These are phyloP conservation scores for Solanum etuberosum DNA, from an alignment of 257 asterid species.

Conservation along the genomic window DNA sequence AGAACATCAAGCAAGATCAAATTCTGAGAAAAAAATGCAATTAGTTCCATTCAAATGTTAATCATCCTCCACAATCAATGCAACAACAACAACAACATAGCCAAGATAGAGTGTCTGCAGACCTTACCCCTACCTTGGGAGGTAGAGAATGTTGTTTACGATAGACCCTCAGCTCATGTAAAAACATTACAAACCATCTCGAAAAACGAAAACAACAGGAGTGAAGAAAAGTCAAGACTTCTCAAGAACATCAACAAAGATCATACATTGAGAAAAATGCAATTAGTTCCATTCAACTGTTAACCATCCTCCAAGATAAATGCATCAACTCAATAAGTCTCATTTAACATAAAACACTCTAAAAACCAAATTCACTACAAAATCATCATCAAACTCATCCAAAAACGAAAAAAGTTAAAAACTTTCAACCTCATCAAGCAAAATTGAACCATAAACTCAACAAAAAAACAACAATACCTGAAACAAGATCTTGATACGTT, in stretches of 20 bases:
- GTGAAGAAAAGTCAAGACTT: not conserved
- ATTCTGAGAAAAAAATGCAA: not conserved
- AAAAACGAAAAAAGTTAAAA: not conserved
- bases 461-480: slow-evolving; percentile 36
- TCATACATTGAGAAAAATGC: not conserved
- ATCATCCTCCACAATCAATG: not conserved
- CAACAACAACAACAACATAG: not conserved
- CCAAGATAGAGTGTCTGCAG: not conserved
- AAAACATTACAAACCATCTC: not conserved
- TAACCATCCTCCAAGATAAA: not conserved
- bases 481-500: slow-evolving; percentile 87
- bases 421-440: not conserved
- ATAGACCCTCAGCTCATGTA: not conserved
- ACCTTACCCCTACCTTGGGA: not conserved
- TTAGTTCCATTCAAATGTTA: not conserved
- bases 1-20: not conserved
- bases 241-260: not conserved
- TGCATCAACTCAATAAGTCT: not conserved
- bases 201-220: not conserved
- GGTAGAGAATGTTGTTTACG: not conserved
- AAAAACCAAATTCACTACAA: not conserved
- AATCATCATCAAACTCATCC: not conserved
- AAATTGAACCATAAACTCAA: not conserved
- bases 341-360: not conserved
- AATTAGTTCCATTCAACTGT: not conserved